Base-by-base conservation (phyloP, 768 basidiomycete species). In the Imleria badia region DNA sequence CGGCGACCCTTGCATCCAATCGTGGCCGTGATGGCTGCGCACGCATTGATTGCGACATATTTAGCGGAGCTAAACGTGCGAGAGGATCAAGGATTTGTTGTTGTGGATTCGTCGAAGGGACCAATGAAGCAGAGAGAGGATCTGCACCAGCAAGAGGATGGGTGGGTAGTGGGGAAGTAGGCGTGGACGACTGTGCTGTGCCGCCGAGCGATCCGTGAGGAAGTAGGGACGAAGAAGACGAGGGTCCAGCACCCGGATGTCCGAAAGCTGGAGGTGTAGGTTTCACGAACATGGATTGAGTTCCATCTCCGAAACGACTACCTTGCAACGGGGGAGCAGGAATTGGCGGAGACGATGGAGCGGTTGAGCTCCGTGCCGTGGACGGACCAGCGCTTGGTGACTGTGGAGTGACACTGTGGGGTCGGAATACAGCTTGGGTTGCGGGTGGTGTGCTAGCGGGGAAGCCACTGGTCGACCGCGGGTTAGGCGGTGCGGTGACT, bases 1-100 rank as follows among this genome's bases (percentile, higher is more conserved):
- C 92, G 14, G 91, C 91, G 65, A 91, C 86, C 64, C 87, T 78
- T 11, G 93, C 86, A 68, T 97, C 94, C 62, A 96, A 70, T 63
- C 87, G 77, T 41, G 86, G 83, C 60, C 90, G 74, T 45, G 83
- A 82, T 14, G 88, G 85, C 60, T 84, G 83, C 43, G 87, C 78
- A 19, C 86, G 83, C 68, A 94, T 72, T n/a, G 88, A 90, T 45
- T 76, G 78, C 2, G 87, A 78, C 87, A 91, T 85, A 60, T 78
- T 78, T 43, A 78, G 75, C n/a, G 87, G 79, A 51, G 75, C 75
- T 43, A 80, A 72, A 56, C 81, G 80, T 8, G 82, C 86, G 19
- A 91, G 77, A 34, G 89, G 89, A 63, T 90, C 89, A 23, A 84
- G 66, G 17, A 34, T 59, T 69, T 54, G 63, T 68, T 58, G 54